Evolutionary conservation across 345 rosid species (phyloP).

Genomic region (Ceriops zippeliana): DNA sequence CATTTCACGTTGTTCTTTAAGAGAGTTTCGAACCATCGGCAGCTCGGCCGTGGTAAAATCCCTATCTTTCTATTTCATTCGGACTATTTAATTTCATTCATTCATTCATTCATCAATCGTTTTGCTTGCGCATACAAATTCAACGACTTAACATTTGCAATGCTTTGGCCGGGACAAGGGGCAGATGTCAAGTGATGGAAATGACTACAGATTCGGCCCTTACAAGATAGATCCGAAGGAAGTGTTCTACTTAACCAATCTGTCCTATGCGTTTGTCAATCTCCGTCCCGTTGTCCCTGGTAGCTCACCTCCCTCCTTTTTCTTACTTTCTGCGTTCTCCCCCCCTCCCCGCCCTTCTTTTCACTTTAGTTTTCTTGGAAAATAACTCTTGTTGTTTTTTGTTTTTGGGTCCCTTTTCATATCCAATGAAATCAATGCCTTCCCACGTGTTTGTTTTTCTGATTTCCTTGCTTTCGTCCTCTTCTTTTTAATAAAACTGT

Average conservation of each 20-base stretch:
- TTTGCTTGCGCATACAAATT: neutral
- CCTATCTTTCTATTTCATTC: neutral
- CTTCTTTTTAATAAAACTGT: no score
- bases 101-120: neutral
- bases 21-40: neutral
- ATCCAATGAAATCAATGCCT: no score
- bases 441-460: no score
- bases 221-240: slow-evolving; percentile 65
- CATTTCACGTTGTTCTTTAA: neutral
- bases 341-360: neutral
- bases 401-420: no score
- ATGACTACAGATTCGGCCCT: slow-evolving; percentile 52
- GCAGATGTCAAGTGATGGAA: slow-evolving; percentile 6
- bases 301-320: slow-evolving; percentile 10
- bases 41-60: neutral
- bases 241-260: slow-evolving; percentile 65
- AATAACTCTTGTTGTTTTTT: no score
- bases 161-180: slow-evolving; percentile 36
- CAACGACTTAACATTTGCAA: neutral
- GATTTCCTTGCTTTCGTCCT: no score
- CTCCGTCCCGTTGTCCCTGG: slow-evolving; percentile 89
- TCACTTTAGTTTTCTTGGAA: neutral
- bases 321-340: no score
- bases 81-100: neutral
- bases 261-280: slow-evolving; percentile 85